Evolutionary conservation across 1,284 basidiomycete species (phyloP).

Genomic region (Cutaneotrichosporon sp.): DNA sequence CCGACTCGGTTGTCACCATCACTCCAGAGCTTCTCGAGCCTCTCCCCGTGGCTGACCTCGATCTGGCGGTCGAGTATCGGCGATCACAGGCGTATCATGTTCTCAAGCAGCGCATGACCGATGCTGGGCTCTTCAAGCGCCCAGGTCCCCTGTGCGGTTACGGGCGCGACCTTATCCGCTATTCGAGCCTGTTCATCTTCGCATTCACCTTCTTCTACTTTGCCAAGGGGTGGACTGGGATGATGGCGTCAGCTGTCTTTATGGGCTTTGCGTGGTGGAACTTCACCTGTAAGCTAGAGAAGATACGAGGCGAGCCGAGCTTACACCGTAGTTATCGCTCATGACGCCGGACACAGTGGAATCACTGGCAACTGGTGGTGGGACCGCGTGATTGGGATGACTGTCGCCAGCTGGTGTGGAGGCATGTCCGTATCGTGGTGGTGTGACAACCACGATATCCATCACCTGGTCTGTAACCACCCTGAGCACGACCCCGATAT

Average conservation of each 20-base stretch:
- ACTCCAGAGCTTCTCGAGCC: conserved; percentile 40
- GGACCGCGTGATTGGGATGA: conserved; percentile 74
- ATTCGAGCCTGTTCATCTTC: conserved; percentile 1
- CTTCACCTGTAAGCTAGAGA: conserved; percentile 55
- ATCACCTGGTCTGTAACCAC: conserved; percentile 96
- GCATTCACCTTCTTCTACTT: conserved; percentile 30
- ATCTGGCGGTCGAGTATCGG: conserved; percentile 59
- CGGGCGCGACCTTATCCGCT: conserved; percentile 72
- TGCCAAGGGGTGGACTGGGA: conserved; percentile 40
- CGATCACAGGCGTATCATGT: conserved; percentile 75
- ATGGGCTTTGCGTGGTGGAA: conserved; percentile 94
- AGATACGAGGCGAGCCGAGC: not conserved
- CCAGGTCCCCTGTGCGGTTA: conserved; percentile 77
- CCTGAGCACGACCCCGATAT: conserved; percentile 88
- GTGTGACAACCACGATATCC: conserved; percentile 96
- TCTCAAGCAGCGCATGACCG: conserved; percentile 68
- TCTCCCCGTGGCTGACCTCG: conserved; percentile 54
- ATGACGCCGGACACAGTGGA: conserved; percentile 92
- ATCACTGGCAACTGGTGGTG: conserved; percentile 80
- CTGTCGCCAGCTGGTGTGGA: conserved; percentile 71
- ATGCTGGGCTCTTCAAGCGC: conserved; percentile 79
- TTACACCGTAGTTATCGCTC: conserved; percentile 62
- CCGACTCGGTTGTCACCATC: conserved; percentile 20
- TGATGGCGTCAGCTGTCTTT: conserved; percentile 66
- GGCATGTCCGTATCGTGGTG: conserved; percentile 96